Evolutionary conservation across 2,329 filamentous ascomycete species (phyloP).

Genomic region (Cladosporium sp.): DNA sequence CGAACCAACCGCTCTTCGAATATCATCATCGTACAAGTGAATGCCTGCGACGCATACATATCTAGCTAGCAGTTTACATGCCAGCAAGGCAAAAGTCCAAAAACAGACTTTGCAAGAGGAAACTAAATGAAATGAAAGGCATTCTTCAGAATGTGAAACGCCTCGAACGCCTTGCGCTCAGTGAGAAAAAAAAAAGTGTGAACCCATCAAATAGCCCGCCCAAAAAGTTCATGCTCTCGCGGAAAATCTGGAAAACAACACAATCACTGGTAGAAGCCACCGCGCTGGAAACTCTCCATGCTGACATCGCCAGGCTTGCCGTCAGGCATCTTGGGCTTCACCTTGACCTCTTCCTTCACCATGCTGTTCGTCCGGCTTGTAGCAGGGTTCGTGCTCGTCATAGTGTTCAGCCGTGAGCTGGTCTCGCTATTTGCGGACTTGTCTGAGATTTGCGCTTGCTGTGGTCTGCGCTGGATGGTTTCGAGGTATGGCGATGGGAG

Average conservation of each 20-base stretch:
- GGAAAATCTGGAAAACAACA: background rate
- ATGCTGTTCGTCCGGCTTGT: slow-evolving; percentile 46
- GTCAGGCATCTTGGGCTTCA: slow-evolving; percentile 37
- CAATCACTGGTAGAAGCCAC: slow-evolving; percentile 63
- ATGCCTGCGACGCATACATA: background rate
- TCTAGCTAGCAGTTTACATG: background rate
- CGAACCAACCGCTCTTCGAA: background rate
- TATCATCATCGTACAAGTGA: background rate
- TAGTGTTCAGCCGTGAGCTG: slow-evolving; percentile 55
- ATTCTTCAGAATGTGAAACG: background rate
- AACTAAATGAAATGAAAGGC: background rate
- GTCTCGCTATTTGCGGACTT: slow-evolving; percentile 45
- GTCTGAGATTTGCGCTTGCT: slow-evolving; percentile 46
- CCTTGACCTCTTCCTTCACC: slow-evolving; percentile 39
- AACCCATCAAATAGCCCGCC: background rate
- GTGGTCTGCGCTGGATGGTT: slow-evolving; percentile 61
- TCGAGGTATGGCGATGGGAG: slow-evolving; percentile 89
- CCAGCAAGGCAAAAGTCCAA: background rate
- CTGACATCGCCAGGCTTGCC: slow-evolving; percentile 65
- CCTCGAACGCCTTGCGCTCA: background rate
- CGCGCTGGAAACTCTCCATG: slow-evolving; percentile 71
- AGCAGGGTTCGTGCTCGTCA: slow-evolving; percentile 47
- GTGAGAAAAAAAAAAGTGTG: background rate
- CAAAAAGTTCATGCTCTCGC: background rate
- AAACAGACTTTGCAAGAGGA: too few species aligned